Evolutionary conservation across 495 filamentous ascomycete species (phyloP).

Genomic region (Elaphomyces granulatus): DNA sequence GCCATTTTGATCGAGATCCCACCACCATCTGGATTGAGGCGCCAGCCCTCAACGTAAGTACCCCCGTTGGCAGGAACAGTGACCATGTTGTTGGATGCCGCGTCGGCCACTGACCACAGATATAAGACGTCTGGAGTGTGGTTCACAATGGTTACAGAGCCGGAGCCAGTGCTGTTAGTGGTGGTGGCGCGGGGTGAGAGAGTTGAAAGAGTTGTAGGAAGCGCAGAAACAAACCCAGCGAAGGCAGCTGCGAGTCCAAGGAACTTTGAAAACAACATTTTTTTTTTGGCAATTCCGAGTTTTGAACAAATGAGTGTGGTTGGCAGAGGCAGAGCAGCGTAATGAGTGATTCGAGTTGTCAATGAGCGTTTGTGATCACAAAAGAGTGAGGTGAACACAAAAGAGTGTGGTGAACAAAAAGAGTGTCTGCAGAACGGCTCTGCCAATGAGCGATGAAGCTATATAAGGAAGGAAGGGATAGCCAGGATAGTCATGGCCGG

Average conservation of each 20-base stretch:
- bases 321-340: too few species aligned
- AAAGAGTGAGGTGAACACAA: too few species aligned
- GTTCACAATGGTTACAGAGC: conserved; percentile 23
- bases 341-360: too few species aligned
- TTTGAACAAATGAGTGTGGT: background rate
- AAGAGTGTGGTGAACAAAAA: too few species aligned
- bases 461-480: too few species aligned
- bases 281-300: conserved; percentile 6
- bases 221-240: conserved; percentile 24
- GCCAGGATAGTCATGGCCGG: too few species aligned
- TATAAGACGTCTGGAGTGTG: conserved; percentile 26
- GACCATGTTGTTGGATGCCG: conserved; percentile 20
- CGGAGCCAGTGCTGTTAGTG: conserved; percentile 19
- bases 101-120: conserved; percentile 28
- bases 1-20: conserved; percentile 36
- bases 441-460: too few species aligned
- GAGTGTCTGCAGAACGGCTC: too few species aligned
- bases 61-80: conserved; percentile 22
- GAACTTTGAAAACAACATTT: conserved; percentile 32
- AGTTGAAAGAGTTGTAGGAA: conserved; percentile 9
- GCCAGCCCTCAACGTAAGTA: conserved; percentile 22
- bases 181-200: conserved; percentile 17
- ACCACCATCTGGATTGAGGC: conserved; percentile 28
- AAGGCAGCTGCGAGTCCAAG: conserved; percentile 25
- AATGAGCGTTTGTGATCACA: too few species aligned